Evolutionary conservation across 208 protist species (phyloP), one percentile per base, ranked within the genome.

Genomic region (Phytomonas francai): DNA sequence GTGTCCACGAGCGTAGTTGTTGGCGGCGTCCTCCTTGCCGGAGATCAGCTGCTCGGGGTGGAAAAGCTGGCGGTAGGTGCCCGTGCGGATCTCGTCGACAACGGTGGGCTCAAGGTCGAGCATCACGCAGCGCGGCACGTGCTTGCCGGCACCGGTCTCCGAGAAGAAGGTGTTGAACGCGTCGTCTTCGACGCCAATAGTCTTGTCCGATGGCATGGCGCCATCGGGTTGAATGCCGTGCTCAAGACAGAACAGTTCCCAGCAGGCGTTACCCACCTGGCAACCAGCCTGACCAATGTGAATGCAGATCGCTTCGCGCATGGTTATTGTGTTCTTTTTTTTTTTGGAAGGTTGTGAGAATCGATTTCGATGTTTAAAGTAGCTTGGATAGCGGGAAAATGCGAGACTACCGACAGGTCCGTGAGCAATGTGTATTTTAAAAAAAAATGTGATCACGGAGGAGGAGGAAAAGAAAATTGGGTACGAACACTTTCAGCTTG

Each of bases 1-100:
- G 81, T 99, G 97, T 73, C 97, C 98, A 71, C 97, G 86, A 49
- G 98, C 98, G 80, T 98, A 99, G 91, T 99, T 99, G 93, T 99
- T 99, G 75, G 96, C 97, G 56, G 97, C 97, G 76, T 99, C 98
- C 81, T 99, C 97, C 87, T 98, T 97, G 73, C 97, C 98, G 61
- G 88, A 88, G 78, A 99, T 97, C 58, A 99, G 75, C 79, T 98
- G 93, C 73, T 99, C 95, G 33, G 97, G 97, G 91, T 99, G 97
- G 93, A 98, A 99, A 60, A 99, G 88, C 74, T 97, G 70, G 61
- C 85, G 74, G 91, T 99, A 98, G 56, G 85, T 91, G 72, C 97
- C 96, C 60, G 83, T 97, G 72, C 96, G 87, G n/a, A 99, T 87
- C 80, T 97, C 95, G 76, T 99, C 97, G 66, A 99, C 88, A 30